Conservation (phyloP, 164 flowering plant genomes). For the Kingdonia uniflora region DNA sequence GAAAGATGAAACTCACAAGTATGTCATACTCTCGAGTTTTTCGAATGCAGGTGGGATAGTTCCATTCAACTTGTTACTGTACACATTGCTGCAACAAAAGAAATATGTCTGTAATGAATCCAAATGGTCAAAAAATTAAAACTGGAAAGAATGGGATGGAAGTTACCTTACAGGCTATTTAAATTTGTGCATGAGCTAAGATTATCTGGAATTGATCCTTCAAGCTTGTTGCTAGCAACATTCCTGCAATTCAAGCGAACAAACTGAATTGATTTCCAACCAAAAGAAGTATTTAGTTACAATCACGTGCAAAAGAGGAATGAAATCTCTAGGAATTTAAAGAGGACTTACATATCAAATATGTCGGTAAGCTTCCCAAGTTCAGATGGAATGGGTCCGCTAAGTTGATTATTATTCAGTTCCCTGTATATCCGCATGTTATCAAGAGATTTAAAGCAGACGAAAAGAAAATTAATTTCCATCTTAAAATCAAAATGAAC, state of each 20-base stretch:
- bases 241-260: constrained; percentile 35
- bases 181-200: constrained; percentile 87
- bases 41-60: constrained; percentile 64
- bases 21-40: constrained; percentile 73
- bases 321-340: too few relatives aligned
- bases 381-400: constrained; percentile 83
- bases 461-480: too few relatives aligned
- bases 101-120: background rate
- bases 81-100: constrained; percentile 44
- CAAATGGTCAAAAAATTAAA: background rate
- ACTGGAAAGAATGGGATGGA: background rate
- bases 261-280: too few relatives aligned
- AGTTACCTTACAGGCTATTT: constrained; percentile 67
- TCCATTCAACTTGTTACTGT: constrained; percentile 68
- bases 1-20: constrained; percentile 42
- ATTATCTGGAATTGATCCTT: constrained; percentile 82
- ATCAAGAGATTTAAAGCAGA: too few relatives aligned
- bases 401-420: too few relatives aligned
- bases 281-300: too few relatives aligned
- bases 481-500: too few relatives aligned
- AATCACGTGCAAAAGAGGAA: too few relatives aligned
- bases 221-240: constrained; percentile 80
- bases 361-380: constrained; percentile 88
- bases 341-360: constrained; percentile 70
- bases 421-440: too few relatives aligned